phyloP scores from a whole-genome alignment of 2,329 filamentous ascomycete genomes.

The Kalmusia sp. region DNA sequence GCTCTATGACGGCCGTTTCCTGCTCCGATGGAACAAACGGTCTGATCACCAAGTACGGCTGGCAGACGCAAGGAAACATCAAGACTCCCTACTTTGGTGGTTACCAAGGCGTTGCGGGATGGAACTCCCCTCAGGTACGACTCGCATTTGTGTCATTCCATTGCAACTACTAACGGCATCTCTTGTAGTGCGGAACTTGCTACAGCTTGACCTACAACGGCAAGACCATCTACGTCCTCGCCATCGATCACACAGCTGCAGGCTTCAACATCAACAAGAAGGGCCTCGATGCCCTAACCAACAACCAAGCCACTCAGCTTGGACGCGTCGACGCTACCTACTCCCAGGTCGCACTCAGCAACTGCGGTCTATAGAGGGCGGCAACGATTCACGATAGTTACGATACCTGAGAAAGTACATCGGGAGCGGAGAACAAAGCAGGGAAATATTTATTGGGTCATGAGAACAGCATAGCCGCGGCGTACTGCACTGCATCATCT shows the following conservation, averaged over 20 bases:
- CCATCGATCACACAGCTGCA: slow-evolving; percentile 54
- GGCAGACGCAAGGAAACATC: slow-evolving; percentile 56
- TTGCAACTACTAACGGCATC: slow-evolving; percentile 15
- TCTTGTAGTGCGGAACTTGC: slow-evolving; percentile 58
- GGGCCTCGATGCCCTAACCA: slow-evolving; percentile 60
- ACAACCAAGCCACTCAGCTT: slow-evolving; percentile 50
- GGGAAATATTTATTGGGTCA: slow-evolving; percentile 3
- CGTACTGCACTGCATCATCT: slow-evolving; percentile 1
- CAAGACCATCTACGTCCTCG: slow-evolving; percentile 57
- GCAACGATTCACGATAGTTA: not conserved
- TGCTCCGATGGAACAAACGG: slow-evolving; percentile 75
- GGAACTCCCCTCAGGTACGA: slow-evolving; percentile 48
- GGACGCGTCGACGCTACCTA: slow-evolving; percentile 54
- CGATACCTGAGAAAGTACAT: not conserved
- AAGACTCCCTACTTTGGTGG: slow-evolving; percentile 59
- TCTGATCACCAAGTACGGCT: slow-evolving; percentile 67
- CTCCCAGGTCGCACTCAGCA: slow-evolving; percentile 44
- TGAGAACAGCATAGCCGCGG: slow-evolving; percentile 6
- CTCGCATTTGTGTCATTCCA: not conserved
- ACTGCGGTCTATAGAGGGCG: slow-evolving; percentile 39
- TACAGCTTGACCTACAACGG: slow-evolving; percentile 58
- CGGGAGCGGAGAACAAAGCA: slow-evolving; percentile 4
- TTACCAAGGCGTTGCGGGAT: slow-evolving; percentile 55
- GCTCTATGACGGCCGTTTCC: slow-evolving; percentile 64
- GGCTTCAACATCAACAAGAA: slow-evolving; percentile 59